Percentiles rank a stretch among this genome's conserved stretches.
Conservation (phyloP, 2,329 filamentous ascomycete genomes). For the Fusarium zealandicum region DNA sequence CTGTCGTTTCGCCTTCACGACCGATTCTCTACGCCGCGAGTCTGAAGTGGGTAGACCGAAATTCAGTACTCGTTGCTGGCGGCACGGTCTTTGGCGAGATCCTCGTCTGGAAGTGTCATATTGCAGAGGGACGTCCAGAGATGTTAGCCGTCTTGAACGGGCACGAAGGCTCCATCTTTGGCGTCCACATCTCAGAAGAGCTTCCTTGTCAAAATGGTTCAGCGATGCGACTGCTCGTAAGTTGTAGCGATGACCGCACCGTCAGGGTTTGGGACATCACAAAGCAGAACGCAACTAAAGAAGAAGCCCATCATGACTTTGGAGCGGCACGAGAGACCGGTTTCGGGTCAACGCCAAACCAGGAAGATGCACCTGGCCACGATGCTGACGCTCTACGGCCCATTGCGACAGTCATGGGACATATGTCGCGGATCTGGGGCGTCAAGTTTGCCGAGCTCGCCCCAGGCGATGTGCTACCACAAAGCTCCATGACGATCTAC, state of each 20-base stretch:
- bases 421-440: constrained; percentile 88
- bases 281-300: constrained; percentile 46
- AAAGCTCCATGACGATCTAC: constrained; percentile 59
- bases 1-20: constrained; percentile 69
- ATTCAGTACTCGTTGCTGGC: constrained; percentile 76
- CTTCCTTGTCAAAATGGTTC: constrained; percentile 44
- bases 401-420: constrained; percentile 81
- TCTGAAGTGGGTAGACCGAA: constrained; percentile 66
- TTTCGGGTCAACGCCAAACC: constrained; percentile 54
- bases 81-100: constrained; percentile 97
- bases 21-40: constrained; percentile 90
- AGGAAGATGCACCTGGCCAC: constrained; percentile 34
- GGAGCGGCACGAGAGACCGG: constrained; percentile 64
- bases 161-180: constrained; percentile 94
- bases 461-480: constrained; percentile 21
- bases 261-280: constrained; percentile 88
- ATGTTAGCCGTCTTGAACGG: constrained; percentile 64
- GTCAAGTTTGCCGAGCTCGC: constrained; percentile 67
- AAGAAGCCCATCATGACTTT: constrained; percentile 24
- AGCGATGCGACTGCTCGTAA: constrained; percentile 73
- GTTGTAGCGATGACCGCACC: constrained; percentile 94
- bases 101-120: constrained; percentile 79
- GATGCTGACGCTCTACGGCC: constrained; percentile 44
- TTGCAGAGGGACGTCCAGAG: constrained; percentile 44
- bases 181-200: constrained; percentile 77